Conservation (phyloP, 2,329 filamentous ascomycete genomes). For the Ceratocystis smalleyi region DNA sequence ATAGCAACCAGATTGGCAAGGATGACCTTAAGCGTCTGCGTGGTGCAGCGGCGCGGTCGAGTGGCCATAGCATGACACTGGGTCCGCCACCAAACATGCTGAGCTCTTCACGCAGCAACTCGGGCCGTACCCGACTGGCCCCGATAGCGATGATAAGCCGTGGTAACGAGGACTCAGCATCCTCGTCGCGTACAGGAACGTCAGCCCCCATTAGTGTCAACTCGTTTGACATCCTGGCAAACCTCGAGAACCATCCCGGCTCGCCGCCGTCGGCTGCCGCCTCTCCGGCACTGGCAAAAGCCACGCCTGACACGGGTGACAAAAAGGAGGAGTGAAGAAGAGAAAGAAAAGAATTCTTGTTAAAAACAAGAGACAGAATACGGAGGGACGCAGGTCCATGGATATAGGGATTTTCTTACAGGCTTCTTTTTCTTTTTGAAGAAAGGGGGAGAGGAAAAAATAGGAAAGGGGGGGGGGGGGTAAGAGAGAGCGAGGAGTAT, state of each 20-base stretch:
- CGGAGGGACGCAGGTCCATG: neutral
- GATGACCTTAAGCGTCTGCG: conserved; percentile 82
- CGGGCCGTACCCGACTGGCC: conserved; percentile 51
- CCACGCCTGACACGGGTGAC: conserved; percentile 35
- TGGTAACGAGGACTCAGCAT: conserved; percentile 67
- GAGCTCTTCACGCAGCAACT: conserved; percentile 67
- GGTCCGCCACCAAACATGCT: conserved; percentile 79
- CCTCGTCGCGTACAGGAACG: conserved; percentile 79
- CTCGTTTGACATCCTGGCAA: conserved; percentile 66
- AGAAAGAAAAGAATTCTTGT: neutral
- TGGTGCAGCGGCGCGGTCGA: conserved; percentile 34
- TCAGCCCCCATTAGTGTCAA: conserved; percentile 54
- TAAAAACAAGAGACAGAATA: neutral
- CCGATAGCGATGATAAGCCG: conserved; percentile 58
- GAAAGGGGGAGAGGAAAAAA: neutral
- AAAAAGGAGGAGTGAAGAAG: conserved; percentile 27
- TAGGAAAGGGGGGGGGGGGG: no score
- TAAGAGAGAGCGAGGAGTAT: no score
- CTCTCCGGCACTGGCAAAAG: conserved; percentile 51
- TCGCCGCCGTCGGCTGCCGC: conserved; percentile 55
- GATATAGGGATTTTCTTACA: neutral
- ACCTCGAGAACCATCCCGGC: conserved; percentile 47
- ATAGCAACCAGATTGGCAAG: conserved; percentile 75
- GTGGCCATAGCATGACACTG: conserved; percentile 50
- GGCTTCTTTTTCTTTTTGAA: neutral